Conservation (phyloP, 371 early-diverging fungal species). For the Saksenaea oblongispora region DNA sequence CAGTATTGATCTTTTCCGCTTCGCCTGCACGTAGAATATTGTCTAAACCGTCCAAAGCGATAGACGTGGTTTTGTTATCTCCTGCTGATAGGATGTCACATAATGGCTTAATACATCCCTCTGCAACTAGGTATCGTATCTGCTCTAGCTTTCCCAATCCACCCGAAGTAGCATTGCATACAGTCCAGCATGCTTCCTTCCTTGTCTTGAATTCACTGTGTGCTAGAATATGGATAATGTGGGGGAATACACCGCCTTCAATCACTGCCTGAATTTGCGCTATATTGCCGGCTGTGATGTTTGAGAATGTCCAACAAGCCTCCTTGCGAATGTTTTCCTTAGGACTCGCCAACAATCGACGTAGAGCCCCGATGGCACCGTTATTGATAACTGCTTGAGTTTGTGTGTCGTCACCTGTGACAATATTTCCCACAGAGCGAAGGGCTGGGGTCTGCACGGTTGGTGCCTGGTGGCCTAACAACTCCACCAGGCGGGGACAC, state of each 20-base stretch:
- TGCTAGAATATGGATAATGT: conserved; percentile 85
- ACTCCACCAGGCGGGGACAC: conserved; percentile 88
- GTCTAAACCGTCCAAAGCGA: conserved; percentile 88
- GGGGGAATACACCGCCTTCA: conserved; percentile 90
- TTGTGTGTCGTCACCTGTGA: conserved; percentile 97
- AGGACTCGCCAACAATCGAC: conserved; percentile 79
- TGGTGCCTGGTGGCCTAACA: conserved; percentile 81
- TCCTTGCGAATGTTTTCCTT: conserved; percentile 97
- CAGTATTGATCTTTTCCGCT: conserved; percentile 39
- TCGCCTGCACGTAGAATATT: conserved; percentile 72
- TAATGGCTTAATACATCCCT: conserved; percentile 85
- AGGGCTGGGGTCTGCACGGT: conserved; percentile 97
- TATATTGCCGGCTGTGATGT: conserved; percentile 98
- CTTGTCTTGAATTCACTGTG: conserved; percentile 53
- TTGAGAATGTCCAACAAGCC: conserved; percentile 99
- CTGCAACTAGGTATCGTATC: conserved; percentile 73
- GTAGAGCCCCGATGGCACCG: conserved; percentile 81
- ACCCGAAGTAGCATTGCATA: conserved; percentile 91
- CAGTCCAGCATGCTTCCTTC: conserved; percentile 91
- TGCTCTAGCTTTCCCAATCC: conserved; percentile 79
- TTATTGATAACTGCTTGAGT: conserved; percentile 94
- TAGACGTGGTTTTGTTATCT: conserved; percentile 83
- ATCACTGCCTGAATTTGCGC: conserved; percentile 95
- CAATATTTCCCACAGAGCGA: conserved; percentile 98
- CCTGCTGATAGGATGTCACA: conserved; percentile 74